Evolutionary conservation across 768 basidiomycete genomes (phyloP).

Genomic region (Lentinula sp.): DNA sequence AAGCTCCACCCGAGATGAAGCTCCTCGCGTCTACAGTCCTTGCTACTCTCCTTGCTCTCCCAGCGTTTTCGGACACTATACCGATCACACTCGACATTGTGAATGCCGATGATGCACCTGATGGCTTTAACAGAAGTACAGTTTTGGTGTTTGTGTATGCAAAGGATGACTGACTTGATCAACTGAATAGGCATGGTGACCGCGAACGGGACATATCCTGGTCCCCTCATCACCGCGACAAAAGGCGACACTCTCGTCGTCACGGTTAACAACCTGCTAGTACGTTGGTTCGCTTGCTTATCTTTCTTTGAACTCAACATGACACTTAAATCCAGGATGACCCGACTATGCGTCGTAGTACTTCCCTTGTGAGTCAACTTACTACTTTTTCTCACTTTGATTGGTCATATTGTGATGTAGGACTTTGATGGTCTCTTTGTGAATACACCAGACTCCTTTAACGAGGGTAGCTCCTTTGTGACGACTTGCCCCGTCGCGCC

Average conservation of each 20-base stretch:
- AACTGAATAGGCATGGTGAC: neutral
- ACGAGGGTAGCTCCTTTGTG: constrained; percentile 33
- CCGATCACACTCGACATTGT: constrained; percentile 31
- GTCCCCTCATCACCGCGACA: constrained; percentile 36
- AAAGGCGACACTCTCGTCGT: constrained; percentile 39
- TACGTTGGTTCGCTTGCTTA: neutral
- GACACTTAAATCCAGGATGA: constrained; percentile 16
- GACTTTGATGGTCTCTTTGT: constrained; percentile 24
- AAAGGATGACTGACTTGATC: neutral
- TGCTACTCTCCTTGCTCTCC: neutral
- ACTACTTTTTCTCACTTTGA: neutral
- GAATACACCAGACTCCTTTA: constrained; percentile 14
- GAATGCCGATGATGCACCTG: constrained; percentile 35
- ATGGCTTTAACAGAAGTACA: constrained; percentile 29
- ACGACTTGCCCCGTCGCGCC: constrained; percentile 38
- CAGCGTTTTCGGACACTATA: neutral
- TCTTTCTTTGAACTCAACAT: neutral
- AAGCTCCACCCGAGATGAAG: neutral
- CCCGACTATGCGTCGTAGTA: constrained; percentile 22
- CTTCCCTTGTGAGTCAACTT: constrained; percentile 10
- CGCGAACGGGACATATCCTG: constrained; percentile 33
- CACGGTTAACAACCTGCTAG: constrained; percentile 38
- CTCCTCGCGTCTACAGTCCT: neutral
- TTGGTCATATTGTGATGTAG: neutral
- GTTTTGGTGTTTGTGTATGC: constrained; percentile 1